Percentiles rank a stretch among this genome's conserved stretches.
Conservation (phyloP, 163 green algal species). For the Prototheca stagnorum region DNA sequence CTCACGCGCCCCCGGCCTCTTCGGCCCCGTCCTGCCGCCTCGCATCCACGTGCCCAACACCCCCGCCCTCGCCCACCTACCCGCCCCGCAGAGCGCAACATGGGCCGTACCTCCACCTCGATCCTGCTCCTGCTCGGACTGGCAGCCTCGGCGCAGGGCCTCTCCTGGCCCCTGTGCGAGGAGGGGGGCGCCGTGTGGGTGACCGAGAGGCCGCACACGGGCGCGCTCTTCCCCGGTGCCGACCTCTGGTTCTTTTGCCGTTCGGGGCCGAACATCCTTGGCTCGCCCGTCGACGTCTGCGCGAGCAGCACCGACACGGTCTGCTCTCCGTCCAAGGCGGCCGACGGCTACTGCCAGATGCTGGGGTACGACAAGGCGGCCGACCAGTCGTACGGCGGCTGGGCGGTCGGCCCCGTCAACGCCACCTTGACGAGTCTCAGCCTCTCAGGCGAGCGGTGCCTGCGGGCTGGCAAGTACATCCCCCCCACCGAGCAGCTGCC, state of each 20-base stretch:
- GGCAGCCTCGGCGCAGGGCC: neutral
- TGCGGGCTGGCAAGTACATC: no score
- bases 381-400: no score
- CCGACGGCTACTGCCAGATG: constrained; percentile 1
- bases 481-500: no score
- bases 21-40: no score
- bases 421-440: no score
- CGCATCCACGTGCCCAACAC: no score
- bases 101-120: no score
- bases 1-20: no score
- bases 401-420: no score
- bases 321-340: neutral
- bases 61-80: no score
- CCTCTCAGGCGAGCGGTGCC: no score
- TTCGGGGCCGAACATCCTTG: neutral
- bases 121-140: neutral
- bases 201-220: constrained; percentile 2
- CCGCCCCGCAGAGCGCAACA: no score
- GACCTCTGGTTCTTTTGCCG: constrained; percentile 9
- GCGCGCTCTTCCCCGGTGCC: constrained; percentile 1
- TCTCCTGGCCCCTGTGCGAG: constrained; percentile 8
- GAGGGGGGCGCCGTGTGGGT: constrained; percentile 2
- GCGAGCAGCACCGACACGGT: neutral
- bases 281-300: neutral
- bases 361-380: constrained; percentile 2